These are phyloP conservation scores for Penicillium janthinellum DNA, from an alignment of 2,329 filamentous ascomycete genomes.

Conservation along the genomic window DNA sequence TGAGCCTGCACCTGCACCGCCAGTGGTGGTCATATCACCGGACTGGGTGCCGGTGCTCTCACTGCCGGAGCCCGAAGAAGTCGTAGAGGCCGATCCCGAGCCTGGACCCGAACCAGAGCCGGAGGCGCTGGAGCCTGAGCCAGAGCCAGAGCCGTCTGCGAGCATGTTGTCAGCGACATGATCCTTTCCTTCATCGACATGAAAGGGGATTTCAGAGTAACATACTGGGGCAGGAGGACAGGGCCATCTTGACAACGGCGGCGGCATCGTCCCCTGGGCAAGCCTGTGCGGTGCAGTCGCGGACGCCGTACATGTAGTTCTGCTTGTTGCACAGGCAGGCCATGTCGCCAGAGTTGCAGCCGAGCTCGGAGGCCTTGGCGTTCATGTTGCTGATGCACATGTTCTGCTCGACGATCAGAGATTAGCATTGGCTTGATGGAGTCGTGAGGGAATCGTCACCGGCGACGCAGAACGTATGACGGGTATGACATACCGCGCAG, in stretches of 20 bases:
- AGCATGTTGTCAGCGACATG: slow-evolving; percentile 9
- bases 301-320: slow-evolving; percentile 49
- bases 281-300: slow-evolving; percentile 49
- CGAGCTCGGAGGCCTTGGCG: slow-evolving; percentile 40
- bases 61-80: slow-evolving; percentile 9
- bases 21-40: slow-evolving; percentile 4
- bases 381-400: slow-evolving; percentile 51
- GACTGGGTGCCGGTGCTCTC: slow-evolving; percentile 13
- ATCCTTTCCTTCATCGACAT: not conserved
- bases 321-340: slow-evolving; percentile 44
- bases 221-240: slow-evolving; percentile 40
- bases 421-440: not conserved
- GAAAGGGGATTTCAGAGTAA: not conserved
- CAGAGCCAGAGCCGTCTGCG: slow-evolving; percentile 12
- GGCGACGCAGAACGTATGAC: not conserved
- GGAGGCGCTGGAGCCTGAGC: not conserved
- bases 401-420: slow-evolving; percentile 36
- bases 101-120: slow-evolving; percentile 7
- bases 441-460: not conserved
- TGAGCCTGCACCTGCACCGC: no score
- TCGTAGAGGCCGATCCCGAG: slow-evolving; percentile 16
- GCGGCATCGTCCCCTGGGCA: slow-evolving; percentile 44
- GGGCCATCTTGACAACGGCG: slow-evolving; percentile 36
- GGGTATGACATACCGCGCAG: slow-evolving; percentile 32
- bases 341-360: slow-evolving; percentile 42